A percentile compares a stretch with the other conserved stretches of the same genome.
These are phyloP conservation scores for Rhytidiadelphus loreus DNA, from an alignment of 225 moss, liverwort and hornwort genomes.

Conservation along the genomic window DNA sequence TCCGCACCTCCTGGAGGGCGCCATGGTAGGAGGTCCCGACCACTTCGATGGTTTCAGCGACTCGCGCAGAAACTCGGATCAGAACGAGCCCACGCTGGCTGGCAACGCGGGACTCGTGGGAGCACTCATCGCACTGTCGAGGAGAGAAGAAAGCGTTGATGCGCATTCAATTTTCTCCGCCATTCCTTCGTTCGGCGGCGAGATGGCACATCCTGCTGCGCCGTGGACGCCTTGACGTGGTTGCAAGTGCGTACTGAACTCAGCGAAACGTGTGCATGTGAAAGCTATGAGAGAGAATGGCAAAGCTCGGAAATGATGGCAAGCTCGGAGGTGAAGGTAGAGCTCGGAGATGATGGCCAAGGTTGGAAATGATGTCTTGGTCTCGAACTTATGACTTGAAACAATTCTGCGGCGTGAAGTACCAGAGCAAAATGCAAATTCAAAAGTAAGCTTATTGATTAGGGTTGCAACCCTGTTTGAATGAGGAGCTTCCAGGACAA, in stretches of 20 bases:
- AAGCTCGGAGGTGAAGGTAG: neutral
- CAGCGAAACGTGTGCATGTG: no score
- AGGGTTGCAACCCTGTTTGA: neutral
- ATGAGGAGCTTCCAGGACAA: neutral
- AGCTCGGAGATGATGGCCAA: neutral
- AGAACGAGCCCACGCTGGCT: slow-evolving; percentile 68
- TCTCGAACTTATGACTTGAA: neutral
- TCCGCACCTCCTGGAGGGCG: slow-evolving; percentile 46
- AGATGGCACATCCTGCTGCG: slow-evolving; percentile 30
- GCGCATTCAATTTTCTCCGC: slow-evolving; percentile 38
- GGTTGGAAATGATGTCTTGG: neutral
- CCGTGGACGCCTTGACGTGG: slow-evolving; percentile 25
- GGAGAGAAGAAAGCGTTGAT: slow-evolving; percentile 18
- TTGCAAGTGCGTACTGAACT: neutral
- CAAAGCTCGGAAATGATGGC: neutral
- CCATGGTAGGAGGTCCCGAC: slow-evolving; percentile 82
- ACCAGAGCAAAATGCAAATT: neutral
- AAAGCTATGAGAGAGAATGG: neutral
- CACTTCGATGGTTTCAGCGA: slow-evolving; percentile 43
- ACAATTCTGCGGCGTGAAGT: neutral
- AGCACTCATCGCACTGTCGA: slow-evolving; percentile 49
- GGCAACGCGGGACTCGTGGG: slow-evolving; percentile 83
- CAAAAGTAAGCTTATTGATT: no score
- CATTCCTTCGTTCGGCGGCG: slow-evolving; percentile 18
- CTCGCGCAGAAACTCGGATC: slow-evolving; percentile 35